Evolutionary conservation across 2,329 filamentous ascomycete genomes (phyloP).

Genomic region (Chrysoporthe austroafricana): DNA sequence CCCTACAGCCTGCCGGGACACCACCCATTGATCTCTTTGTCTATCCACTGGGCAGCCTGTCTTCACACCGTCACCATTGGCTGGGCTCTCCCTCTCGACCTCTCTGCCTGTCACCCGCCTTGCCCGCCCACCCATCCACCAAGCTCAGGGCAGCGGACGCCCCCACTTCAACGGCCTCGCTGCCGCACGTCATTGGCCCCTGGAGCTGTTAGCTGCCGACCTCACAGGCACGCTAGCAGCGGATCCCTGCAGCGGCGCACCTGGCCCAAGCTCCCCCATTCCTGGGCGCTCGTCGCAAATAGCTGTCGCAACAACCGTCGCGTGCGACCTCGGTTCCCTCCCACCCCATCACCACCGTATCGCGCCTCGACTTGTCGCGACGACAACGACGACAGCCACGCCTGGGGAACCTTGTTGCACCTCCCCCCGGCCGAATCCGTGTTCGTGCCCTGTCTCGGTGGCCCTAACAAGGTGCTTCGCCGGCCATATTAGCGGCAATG

Average conservation of each 20-base stretch:
- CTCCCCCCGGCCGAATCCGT: not conserved
- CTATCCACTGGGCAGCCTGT: not conserved
- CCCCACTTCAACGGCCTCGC: slow-evolving; percentile 3
- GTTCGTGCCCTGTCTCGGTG: slow-evolving; percentile 4
- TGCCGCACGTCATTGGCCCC: slow-evolving; percentile 8
- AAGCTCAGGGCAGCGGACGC: not conserved
- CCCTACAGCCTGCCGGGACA: not conserved
- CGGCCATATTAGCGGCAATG: slow-evolving; percentile 22
- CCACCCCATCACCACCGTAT: not conserved
- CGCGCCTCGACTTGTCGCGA: not conserved
- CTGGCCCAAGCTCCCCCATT: slow-evolving; percentile 16
- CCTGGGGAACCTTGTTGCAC: not conserved
- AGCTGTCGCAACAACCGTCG: not conserved
- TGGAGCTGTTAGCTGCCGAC: not conserved
- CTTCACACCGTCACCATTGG: too few relatives aligned
- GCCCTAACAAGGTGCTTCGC: not conserved
- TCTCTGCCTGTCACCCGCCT: not conserved
- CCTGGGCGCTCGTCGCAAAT: slow-evolving; percentile 8
- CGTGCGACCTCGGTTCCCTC: not conserved
- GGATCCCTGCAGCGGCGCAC: slow-evolving; percentile 6
- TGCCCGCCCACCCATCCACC: not conserved
- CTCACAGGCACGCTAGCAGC: not conserved
- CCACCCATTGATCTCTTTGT: too few relatives aligned
- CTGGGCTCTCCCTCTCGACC: too few relatives aligned
- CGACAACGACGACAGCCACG: not conserved